Base-by-base conservation (phyloP, 805 yeast genomes). In the Candida sonorensis region DNA sequence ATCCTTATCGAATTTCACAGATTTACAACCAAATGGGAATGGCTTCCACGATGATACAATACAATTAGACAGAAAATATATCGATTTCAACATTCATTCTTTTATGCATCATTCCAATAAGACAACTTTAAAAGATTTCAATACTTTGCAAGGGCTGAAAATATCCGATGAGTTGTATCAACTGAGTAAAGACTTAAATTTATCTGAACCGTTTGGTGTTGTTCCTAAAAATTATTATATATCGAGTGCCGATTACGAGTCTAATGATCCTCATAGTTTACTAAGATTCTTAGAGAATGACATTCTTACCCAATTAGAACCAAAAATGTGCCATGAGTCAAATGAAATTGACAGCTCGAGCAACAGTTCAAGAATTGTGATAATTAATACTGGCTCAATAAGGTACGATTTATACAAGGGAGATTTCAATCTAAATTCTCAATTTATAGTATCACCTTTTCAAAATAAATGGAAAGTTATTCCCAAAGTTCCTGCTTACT, bases 321-420 rank as follows among this genome's bases (percentile, higher is more conserved):
- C 56, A 2, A 40, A 45, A 16, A 27, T 44, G 7, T 54, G 59
- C 30, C 37, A 41, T 28, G 37, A 17, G 10, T 17, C 33, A 7
- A 35, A 35, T 9, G 32, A 33, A 0, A 29, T 37, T 3, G 31
- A 41, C 16, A 12, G 13, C 26, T 12, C 10, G 26, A 47, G 44
- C 52, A 11, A 41, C 15, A 59, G 62, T 31, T 48, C 60, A 2
- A 62, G 85, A 34, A 61, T 77, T 18, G 69, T 86, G 17, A 59
- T 83, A 27, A 73, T 84, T 38, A 90, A 90, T 53, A 81, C 95
- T 0, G 97, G 97, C 1, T 80, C 95, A 4, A 71, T 88, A 3
- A 69, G 97, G 33, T 90, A 84, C 50, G 96, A 88, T 55, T 58
- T 88, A 28, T 81, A 81, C 59, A 72, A 77, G 50, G 97, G 97